Base-by-base conservation (phyloP, 2,329 filamentous ascomycete species). In the Aureobasidium sp. region DNA sequence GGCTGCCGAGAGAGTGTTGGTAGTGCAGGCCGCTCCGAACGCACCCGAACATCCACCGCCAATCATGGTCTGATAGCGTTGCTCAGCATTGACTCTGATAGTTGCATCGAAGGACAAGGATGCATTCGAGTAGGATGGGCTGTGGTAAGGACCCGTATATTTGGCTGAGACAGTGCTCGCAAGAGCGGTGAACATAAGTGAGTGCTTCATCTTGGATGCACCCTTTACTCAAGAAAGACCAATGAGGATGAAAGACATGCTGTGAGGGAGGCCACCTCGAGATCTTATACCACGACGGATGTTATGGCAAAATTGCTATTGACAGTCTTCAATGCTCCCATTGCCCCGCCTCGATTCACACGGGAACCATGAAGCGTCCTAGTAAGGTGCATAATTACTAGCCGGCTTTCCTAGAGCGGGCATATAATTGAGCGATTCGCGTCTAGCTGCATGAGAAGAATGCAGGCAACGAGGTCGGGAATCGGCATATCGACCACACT, bases 21-120 rank as follows among this genome's bases (percentile, higher is more conserved):
- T 51, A 2, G 46, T 55, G 46, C 67, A 68, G n/a, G 67, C 67
- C 3, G 56, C 59, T n/a, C 66, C 66, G 26, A 68, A 68, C 1
- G 67, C 67, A 3, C 67, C 67, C 7, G 67, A 68, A 55, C 67
- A 68, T 5, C 66, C 67, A 46, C 67, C 66, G 7, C 66, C 67
- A 10, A 67, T 63, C 67, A 68, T 68, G 5, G 53, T 65, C 41
- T 68, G 67, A 48, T 67, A 64, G 46, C 59, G 60, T 24, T 65
- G 50, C 32, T 32, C 36, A 20, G 46, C 67, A 66, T 68, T 61
- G 63, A 68, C 52, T 10, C 52, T 63, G 56, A 67, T 64, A 26
- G 43, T 62, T 8, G 57, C 56, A 17, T 64, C 59, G 50, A 63
- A 65, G 32, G 48, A 61, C 36, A 65, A 56, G 15, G 51, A 43